Evolutionary conservation across 2,329 filamentous ascomycete genomes (phyloP), one percentile per base, ranked within the genome.

Genomic region (Tolypocladium ovalisporum): DNA sequence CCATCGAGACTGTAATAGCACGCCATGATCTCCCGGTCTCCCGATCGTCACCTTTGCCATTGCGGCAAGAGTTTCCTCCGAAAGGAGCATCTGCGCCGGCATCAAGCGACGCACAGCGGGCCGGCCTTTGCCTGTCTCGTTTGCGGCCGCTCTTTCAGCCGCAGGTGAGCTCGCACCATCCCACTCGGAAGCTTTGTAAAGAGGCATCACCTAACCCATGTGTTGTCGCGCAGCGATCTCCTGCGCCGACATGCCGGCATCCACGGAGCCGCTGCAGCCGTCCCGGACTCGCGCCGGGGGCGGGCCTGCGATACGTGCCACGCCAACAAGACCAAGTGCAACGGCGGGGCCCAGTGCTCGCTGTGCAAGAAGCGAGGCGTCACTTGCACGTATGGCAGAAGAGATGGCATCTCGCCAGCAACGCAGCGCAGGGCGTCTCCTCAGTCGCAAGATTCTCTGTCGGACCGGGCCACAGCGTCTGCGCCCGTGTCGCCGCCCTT

Each of bases 271-370:
- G 64, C 66, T 1, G 59, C 65, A 2, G 59, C 64, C 1, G 60
- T 62, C 2, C 67, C 68, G 7, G 67, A 70, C 34, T 64, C 66
- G 6, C 67, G 74, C 52, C 69, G 68, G 29, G 71, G 71, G 34
- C 67, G 69, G 9, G 75, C 76, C 12, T 78, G 76, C 54, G 68
- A 75, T 60, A 67, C 71, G 8, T 78, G 75, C 34, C 75, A 75
- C 53, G 64, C 70, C n/a, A 75, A 72, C 58, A 78, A 77, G 63
- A 75, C 71, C 2, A 76, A 74, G 58, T 77, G 75, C 54, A 70
- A 75, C 57, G 75, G 75, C 1, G 71, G 72, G 15, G 57, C 63
- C 1, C 67, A 66, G 29, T 77, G 75, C 51, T 68, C 70, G 1
- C 69, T 73, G 2, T 77, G 75, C 52, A 60, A 62, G 5, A 76